These are phyloP conservation scores for Ophiostoma sp. DNA, from an alignment of 2,329 filamentous ascomycete species.

Conservation along the genomic window DNA sequence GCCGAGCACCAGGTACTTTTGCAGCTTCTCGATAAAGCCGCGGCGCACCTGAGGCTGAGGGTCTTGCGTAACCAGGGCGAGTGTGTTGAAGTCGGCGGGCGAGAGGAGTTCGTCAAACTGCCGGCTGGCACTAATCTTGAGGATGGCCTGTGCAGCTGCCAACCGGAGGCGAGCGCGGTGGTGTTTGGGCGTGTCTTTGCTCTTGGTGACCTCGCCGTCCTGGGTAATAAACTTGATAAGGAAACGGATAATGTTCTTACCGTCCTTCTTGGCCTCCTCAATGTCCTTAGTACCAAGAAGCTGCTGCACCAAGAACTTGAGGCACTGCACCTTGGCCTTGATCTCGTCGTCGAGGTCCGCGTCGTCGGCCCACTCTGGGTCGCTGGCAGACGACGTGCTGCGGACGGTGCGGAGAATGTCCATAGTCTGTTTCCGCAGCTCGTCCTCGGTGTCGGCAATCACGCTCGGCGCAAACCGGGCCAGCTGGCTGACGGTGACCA, in stretches of 20 bases:
- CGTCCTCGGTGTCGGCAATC: conserved; percentile 70
- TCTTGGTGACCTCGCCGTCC: conserved; percentile 52
- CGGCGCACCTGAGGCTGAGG: conserved; percentile 69
- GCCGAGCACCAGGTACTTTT: conserved; percentile 80
- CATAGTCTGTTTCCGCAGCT: conserved; percentile 77
- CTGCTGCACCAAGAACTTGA: conserved; percentile 84
- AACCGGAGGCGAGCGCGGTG: conserved; percentile 82
- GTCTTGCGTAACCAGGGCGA: conserved; percentile 82
- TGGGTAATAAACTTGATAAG: conserved; percentile 73
- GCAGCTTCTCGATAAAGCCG: conserved; percentile 79
- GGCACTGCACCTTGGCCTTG: conserved; percentile 76
- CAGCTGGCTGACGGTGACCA: conserved; percentile 72
- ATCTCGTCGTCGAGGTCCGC: conserved; percentile 75
- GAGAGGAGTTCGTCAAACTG: conserved; percentile 74
- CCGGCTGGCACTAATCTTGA: conserved; percentile 81
- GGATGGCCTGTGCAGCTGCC: conserved; percentile 72
- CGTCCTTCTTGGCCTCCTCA: conserved; percentile 55
- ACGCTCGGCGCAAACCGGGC: conserved; percentile 72
- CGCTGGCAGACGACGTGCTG: conserved; percentile 40
- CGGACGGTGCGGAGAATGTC: conserved; percentile 72
- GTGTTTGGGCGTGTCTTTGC: conserved; percentile 70
- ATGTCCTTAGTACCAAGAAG: conserved; percentile 62
- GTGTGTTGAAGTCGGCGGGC: conserved; percentile 72
- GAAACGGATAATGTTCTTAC: conserved; percentile 64
- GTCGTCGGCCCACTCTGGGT: conserved; percentile 61